A percentile compares a stretch with the other conserved stretches of the same genome.
phyloP scores from a whole-genome alignment of 1,284 basidiomycete species.

The Tilletia setariae region DNA sequence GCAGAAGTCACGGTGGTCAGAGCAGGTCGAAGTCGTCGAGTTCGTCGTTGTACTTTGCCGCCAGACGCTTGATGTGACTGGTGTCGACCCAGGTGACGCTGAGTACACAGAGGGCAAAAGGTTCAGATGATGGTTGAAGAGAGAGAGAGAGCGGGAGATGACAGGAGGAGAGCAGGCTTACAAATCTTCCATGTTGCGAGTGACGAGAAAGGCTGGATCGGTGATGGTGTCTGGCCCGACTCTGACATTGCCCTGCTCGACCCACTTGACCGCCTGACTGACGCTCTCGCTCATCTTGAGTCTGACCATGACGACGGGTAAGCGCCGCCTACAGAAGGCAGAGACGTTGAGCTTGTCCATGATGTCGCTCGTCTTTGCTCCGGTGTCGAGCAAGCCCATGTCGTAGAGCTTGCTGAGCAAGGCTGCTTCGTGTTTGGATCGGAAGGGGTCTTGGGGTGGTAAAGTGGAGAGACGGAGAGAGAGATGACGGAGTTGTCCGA shows the following conservation, averaged over 20 bases:
- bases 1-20: not conserved
- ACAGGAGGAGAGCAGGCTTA: conserved; percentile 11
- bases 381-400: conserved; percentile 77
- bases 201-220: conserved; percentile 94
- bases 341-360: conserved; percentile 84
- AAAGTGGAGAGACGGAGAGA: conserved; percentile 84
- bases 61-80: conserved; percentile 89
- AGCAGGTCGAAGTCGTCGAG: conserved; percentile 51
- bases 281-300: conserved; percentile 69
- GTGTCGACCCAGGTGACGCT: conserved; percentile 96
- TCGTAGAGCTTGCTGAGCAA: conserved; percentile 94
- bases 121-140: not conserved
- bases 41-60: conserved; percentile 95
- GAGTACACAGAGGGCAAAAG: not conserved
- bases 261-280: conserved; percentile 84
- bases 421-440: conserved; percentile 76
- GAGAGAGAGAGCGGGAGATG: not conserved
- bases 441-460: conserved; percentile 84
- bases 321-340: conserved; percentile 82
- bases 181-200: conserved; percentile 93
- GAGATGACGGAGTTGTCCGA: conserved; percentile 78
- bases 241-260: conserved; percentile 96
- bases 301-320: conserved; percentile 89
- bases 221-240: conserved; percentile 94
- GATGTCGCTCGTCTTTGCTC: conserved; percentile 57